phyloP scores from a whole-genome alignment of 106 monocot species.

The Xerophyta viscosa region DNA sequence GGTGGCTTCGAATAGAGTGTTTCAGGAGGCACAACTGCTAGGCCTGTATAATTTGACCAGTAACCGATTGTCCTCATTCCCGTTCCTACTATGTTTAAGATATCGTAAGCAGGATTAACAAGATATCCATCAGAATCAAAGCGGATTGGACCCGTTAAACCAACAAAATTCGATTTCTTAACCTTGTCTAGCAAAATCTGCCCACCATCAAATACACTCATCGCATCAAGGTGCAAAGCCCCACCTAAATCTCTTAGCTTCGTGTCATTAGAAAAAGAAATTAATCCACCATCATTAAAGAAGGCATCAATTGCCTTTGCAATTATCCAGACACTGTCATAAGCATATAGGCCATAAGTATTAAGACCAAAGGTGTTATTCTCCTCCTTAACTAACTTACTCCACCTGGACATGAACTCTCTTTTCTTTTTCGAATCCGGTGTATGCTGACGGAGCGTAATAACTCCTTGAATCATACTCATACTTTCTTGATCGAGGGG shows the following conservation, averaged over 20 bases:
- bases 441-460: constrained; percentile 62
- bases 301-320: constrained; percentile 64
- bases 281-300: constrained; percentile 49
- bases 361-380: constrained; percentile 28
- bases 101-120: constrained; percentile 12
- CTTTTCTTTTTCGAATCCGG: constrained; percentile 38
- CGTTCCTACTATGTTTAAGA: constrained; percentile 13
- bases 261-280: constrained; percentile 65
- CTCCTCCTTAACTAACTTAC: constrained; percentile 22
- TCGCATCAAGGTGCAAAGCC: constrained; percentile 11
- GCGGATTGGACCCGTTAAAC: constrained; percentile 6
- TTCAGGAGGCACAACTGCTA: constrained; percentile 13
- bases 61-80: constrained; percentile 6
- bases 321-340: constrained; percentile 72
- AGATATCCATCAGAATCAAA: constrained; percentile 13
- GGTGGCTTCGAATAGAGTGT: constrained; percentile 9
- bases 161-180: constrained; percentile 1
- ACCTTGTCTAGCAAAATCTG: constrained; percentile 9
- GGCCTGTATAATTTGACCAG: constrained; percentile 15
- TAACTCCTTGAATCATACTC: constrained; percentile 57
- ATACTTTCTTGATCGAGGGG: constrained; percentile 31
- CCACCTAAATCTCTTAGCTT: constrained; percentile 22
- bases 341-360: constrained; percentile 73
- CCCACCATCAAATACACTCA: constrained; percentile 14
- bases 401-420: constrained; percentile 50